A percentile compares a stretch with the other conserved stretches of the same genome.
Conservation (phyloP, 2,329 filamentous ascomycete species). For the Cryphonectria carpinicola region DNA sequence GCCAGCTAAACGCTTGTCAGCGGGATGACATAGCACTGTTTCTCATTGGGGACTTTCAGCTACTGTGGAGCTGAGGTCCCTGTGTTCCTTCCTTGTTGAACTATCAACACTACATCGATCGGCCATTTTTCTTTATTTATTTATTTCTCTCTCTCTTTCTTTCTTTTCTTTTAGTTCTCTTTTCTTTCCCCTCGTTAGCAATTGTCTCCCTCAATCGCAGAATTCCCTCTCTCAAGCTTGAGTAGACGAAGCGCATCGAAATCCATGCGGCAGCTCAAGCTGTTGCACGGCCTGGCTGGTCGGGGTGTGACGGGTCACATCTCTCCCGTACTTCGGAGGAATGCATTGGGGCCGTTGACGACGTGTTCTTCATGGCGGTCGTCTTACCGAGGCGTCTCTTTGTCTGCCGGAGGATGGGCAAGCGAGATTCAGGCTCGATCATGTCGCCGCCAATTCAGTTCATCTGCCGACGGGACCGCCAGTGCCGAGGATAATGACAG, state of each 20-base stretch:
- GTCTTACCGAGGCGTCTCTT: background rate
- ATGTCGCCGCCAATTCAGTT: constrained; percentile 10
- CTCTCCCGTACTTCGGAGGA: background rate
- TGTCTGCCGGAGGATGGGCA: background rate
- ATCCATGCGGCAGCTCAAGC: constrained; percentile 27
- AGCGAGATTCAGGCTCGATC: background rate
- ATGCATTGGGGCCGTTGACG: constrained; percentile 9
- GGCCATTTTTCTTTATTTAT: background rate
- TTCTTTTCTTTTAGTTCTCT: background rate
- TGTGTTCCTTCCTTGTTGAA: background rate
- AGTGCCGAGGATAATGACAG: constrained; percentile 1
- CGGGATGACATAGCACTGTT: background rate
- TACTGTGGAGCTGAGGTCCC: background rate
- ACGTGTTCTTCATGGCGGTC: background rate
- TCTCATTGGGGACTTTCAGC: background rate
- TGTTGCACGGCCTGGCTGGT: constrained; percentile 9
- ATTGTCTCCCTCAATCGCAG: background rate
- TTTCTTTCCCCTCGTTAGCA: background rate
- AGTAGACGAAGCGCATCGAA: constrained; percentile 10
- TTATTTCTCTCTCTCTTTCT: background rate
- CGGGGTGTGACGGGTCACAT: background rate
- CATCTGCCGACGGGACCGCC: background rate
- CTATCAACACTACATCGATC: background rate
- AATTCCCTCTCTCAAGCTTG: background rate
- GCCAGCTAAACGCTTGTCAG: background rate